A percentile compares a stretch with the other conserved stretches of the same genome.
phyloP scores from a whole-genome alignment of 2,329 filamentous ascomycete genomes.

The Didymella arachidicola region DNA sequence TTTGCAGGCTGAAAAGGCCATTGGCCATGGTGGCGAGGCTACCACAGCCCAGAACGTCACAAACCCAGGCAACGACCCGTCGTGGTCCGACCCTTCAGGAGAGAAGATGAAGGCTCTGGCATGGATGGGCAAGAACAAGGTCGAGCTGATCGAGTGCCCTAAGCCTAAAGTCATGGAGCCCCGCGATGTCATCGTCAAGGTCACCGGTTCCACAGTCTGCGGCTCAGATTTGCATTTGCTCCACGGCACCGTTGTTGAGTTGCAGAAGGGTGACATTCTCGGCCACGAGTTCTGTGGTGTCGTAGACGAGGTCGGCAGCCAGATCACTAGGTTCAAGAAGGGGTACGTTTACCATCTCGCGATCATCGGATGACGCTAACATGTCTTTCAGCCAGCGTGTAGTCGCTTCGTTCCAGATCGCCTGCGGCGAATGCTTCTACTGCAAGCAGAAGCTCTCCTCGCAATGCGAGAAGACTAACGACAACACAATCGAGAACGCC shows the following conservation, averaged over 20 bases:
- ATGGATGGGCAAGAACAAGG: conserved; percentile 83
- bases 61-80: conserved; percentile 60
- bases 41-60: conserved; percentile 73
- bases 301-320: conserved; percentile 56
- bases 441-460: conserved; percentile 81
- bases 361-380: conserved; percentile 22
- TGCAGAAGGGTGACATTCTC: conserved; percentile 61
- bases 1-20: conserved; percentile 67
- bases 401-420: conserved; percentile 87
- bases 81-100: conserved; percentile 54
- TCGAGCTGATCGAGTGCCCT: conserved; percentile 72
- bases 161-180: conserved; percentile 77
- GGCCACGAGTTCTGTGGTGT: conserved; percentile 63
- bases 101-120: conserved; percentile 80
- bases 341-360: conserved; percentile 35
- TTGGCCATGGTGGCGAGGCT: conserved; percentile 73
- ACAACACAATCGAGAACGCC: conserved; percentile 72
- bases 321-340: conserved; percentile 54
- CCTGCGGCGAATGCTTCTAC: conserved; percentile 72
- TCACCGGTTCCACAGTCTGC: conserved; percentile 72
- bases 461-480: conserved; percentile 81
- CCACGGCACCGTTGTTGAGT: conserved; percentile 57
- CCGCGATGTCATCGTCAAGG: conserved; percentile 79
- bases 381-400: conserved; percentile 62
- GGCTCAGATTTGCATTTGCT: conserved; percentile 68